Base-by-base conservation (phyloP, 176 grass and related monocot species). In the Carex parvula region DNA sequence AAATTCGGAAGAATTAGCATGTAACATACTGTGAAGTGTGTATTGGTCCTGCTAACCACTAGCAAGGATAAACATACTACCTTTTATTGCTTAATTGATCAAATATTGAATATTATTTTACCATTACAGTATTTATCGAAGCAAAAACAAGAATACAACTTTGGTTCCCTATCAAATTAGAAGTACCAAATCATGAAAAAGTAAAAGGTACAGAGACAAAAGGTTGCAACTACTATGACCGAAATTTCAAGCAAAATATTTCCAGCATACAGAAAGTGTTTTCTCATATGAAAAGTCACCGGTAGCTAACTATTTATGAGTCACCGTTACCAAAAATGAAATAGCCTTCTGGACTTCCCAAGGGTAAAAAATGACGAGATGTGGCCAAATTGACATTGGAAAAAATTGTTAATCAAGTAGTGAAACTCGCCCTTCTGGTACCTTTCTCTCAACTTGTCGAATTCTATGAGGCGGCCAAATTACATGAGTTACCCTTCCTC, bases 381-480 rank as follows among this genome's bases (percentile, higher is more conserved):
- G 37, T 26, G 62, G 67, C 35, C 85, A 29, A 76, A 85, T 10
- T 90, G 86, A 57, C 18, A 78, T 12, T 11, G 67, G 21, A 83
- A 80, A n/a, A 60, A 33, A 80, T 64, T 64, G 42, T 69, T 22
- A 73, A 78, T 24, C 73, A 84, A 68, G 32, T 3, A 78, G 64
- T 54, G 67, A 85, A 73, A 88, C 76, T 87, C 90, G 90, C 54
- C 75, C 84, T 81, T 89, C 65, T 6, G 64, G 85, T 60, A 85
- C 84, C 70, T 94, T 94, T 84, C 92, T 90, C 83, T 87, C 78
- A 12, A 94, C n/a, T 79, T 39, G 81, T 64, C 94, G 46, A 26
- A 97, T 84, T 85, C 91, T 92, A 22, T 84, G 32, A 2, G 89
- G 90, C 1, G 87, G 95, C 92, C 95, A 98, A 70, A 98, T 35